Base-by-base conservation (phyloP, 164 flowering plant species). In the Piper betle region DNA sequence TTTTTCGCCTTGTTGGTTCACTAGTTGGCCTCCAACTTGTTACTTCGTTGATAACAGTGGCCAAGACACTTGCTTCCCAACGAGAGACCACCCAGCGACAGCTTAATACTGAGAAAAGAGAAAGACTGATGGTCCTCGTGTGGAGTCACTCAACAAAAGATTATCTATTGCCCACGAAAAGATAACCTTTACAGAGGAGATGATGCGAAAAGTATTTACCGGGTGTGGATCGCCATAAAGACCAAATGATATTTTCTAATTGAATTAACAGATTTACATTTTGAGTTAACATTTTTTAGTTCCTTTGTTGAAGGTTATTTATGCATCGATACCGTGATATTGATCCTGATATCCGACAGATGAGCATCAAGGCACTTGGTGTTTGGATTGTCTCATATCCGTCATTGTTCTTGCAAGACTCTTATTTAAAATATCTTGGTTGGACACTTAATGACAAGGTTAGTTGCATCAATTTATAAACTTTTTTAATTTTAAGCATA, bases 371-470 rank as follows among this genome's bases (percentile, higher is more conserved):
- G 68, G 84, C 95, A n/a, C 86, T 94, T 56, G 99, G 99, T 66
- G 77, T 74, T 48, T 94, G 99, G 99, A 83, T 88, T 71, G 72
- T 88, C 75, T 88, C 95, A 39, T 94, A 94, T 62, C 99, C 97
- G 9, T 82, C 96, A 55, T 58, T 94, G 53, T 94, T 94, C 78
- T 73, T 94, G 82, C 93, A 88, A 74, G 97, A 94, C 74, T 72
- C 81, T 46, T 94, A 94, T 70, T 78, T 94, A 61, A 94, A 94
- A 74, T 94, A 94, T 75, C 96, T 94, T 60, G 99, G 99, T 39
- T 94, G 99, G 99, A 94, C 97, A 16, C 67, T 94, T 64, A 94
- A 91, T 75, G 99, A 94, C 71, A 94, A 94, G 73, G 99, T 94
- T 74, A 77, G 20, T 50, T 39, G 46, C 37, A 52, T 41, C 62